Conservation (phyloP, 108 stramenopile genomes). For the Cyclostephanos tholiformis region DNA sequence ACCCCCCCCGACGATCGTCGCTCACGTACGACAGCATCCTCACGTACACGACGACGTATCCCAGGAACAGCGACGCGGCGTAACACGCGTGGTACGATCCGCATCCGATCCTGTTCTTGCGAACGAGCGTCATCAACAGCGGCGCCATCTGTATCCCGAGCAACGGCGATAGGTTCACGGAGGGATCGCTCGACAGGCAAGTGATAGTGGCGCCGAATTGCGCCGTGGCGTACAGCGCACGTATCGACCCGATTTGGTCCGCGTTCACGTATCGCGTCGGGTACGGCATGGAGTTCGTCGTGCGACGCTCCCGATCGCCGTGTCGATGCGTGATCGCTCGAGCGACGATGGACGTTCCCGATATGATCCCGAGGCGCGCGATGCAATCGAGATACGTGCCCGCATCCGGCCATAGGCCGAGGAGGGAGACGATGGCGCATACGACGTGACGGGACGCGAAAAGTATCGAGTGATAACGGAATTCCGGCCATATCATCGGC, state of each 20-base stretch:
- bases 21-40: neutral
- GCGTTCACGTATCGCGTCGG: neutral
- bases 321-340: neutral
- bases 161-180: constrained; percentile 12
- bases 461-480: constrained; percentile 7
- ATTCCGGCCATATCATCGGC: constrained; percentile 28
- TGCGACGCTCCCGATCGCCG: neutral
- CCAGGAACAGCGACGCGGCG: neutral
- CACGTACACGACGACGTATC: constrained; percentile 1
- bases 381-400: neutral
- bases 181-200: constrained; percentile 3
- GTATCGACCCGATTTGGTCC: neutral
- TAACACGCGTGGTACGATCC: constrained; percentile 19
- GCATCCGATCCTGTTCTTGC: constrained; percentile 22
- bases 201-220: constrained; percentile 25
- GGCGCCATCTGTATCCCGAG: constrained; percentile 32
- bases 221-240: constrained; percentile 3
- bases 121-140: constrained; percentile 37
- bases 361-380: neutral
- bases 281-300: constrained; percentile 33
- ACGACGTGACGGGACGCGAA: constrained; percentile 16
- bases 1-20: no score
- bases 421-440: neutral
- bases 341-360: neutral
- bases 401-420: neutral